Percentiles rank a stretch among this genome's conserved stretches.
Conservation (phyloP, 2,329 filamentous ascomycete species). For the Aspergillus udagawae region DNA sequence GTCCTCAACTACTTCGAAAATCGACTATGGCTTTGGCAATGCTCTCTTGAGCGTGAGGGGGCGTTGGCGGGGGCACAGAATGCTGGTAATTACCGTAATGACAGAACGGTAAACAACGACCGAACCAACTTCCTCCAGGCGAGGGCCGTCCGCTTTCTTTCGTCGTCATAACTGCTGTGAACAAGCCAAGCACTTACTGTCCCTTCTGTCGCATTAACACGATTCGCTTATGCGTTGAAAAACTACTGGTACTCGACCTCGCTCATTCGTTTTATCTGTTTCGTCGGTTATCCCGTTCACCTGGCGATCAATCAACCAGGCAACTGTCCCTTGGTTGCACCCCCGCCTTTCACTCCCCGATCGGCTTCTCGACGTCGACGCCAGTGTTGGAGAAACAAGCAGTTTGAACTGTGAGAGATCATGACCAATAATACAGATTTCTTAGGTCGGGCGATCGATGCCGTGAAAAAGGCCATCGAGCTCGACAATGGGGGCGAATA, state of each 20-base stretch:
- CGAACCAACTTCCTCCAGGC: conserved; percentile 11
- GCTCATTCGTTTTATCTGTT: background rate
- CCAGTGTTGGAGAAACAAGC: background rate
- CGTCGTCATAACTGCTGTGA: background rate
- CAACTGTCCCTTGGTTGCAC: conserved; percentile 10
- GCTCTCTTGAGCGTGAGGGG: conserved; percentile 18
- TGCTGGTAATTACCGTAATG: conserved; percentile 14
- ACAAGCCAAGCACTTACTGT: background rate
- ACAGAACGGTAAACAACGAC: conserved; percentile 16
- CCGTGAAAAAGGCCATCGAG: conserved; percentile 96
- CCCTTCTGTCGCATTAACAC: background rate
- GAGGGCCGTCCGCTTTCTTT: conserved; percentile 2
- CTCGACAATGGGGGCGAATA: conserved; percentile 94
- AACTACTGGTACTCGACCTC: background rate
- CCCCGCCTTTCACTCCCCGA: conserved; percentile 5
- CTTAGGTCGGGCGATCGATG: conserved; percentile 90
- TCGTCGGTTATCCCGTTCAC: conserved; percentile 6
- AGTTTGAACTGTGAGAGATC: conserved; percentile 28
- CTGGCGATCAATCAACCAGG: conserved; percentile 9
- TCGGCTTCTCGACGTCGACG: conserved; percentile 6
- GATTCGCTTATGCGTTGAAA: background rate
- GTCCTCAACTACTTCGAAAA: background rate
- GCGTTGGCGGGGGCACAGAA: conserved; percentile 25
- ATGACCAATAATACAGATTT: conserved; percentile 98
- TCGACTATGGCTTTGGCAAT: background rate